A percentile compares a stretch with the other conserved stretches of the same genome.
These are phyloP conservation scores for Lumnitzera racemosa DNA, from an alignment of 345 rosid genomes.

Conservation along the genomic window DNA sequence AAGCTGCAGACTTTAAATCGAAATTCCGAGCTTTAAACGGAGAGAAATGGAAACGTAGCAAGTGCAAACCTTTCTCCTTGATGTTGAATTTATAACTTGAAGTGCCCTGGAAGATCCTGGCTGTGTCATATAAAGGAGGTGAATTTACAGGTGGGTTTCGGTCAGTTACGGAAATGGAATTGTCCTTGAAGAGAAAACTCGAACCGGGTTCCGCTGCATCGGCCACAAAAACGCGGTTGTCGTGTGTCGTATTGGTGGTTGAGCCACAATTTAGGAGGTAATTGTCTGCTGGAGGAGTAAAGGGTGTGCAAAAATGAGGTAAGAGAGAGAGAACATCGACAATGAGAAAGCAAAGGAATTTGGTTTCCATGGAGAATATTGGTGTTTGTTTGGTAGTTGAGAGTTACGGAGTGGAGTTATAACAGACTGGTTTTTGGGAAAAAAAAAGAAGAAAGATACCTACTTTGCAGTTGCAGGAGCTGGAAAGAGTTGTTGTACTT, in stretches of 20 bases:
- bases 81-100: slow-evolving; percentile 41
- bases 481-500: too few species aligned
- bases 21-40: slow-evolving; percentile 51
- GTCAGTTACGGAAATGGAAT: slow-evolving; percentile 40
- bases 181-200: slow-evolving; percentile 28
- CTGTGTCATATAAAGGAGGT: slow-evolving; percentile 48
- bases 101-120: slow-evolving; percentile 44
- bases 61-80: slow-evolving; percentile 46
- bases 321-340: slow-evolving; percentile 20
- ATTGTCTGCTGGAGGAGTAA: slow-evolving; percentile 64
- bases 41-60: slow-evolving; percentile 91
- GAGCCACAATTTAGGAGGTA: slow-evolving; percentile 85
- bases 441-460: too few species aligned
- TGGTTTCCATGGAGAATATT: background rate
- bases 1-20: slow-evolving; percentile 42
- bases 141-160: slow-evolving; percentile 50
- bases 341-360: slow-evolving; percentile 16
- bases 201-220: slow-evolving; percentile 45
- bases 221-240: slow-evolving; percentile 49
- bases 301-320: slow-evolving; percentile 22
- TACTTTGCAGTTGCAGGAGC: too few species aligned
- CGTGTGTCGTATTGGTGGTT: slow-evolving; percentile 35
- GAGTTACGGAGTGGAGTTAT: too few species aligned
- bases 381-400: too few species aligned
- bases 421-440: too few species aligned